phyloP scores from a whole-genome alignment of 768 basidiomycete species.

The Pulveroboletus sp. region DNA sequence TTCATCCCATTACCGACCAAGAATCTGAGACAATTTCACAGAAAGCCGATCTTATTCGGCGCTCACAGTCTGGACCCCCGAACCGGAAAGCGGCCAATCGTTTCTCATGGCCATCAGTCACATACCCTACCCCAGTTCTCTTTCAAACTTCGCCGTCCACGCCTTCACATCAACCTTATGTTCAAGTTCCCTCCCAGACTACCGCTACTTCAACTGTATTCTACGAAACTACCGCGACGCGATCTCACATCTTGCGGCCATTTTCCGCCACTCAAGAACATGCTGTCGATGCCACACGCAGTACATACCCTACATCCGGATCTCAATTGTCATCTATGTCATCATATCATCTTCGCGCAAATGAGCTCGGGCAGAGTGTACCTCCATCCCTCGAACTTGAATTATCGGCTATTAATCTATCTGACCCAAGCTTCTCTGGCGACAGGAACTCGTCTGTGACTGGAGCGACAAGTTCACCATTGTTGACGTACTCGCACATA shows the following conservation, averaged over 20 bases:
- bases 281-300: slow-evolving; percentile 20
- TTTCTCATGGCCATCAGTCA: slow-evolving; percentile 37
- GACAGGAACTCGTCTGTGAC: slow-evolving; percentile 4
- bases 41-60: slow-evolving; percentile 38
- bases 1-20: slow-evolving; percentile 1
- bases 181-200: slow-evolving; percentile 27
- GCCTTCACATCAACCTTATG: slow-evolving; percentile 30
- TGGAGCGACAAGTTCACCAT: slow-evolving; percentile 7
- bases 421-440: slow-evolving; percentile 11
- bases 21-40: slow-evolving; percentile 22
- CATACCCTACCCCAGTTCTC: slow-evolving; percentile 44
- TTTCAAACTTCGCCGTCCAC: slow-evolving; percentile 39
- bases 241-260: slow-evolving; percentile 22
- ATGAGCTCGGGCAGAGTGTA: slow-evolving; percentile 9
- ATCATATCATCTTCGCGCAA: slow-evolving; percentile 26
- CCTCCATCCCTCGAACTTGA: slow-evolving; percentile 20
- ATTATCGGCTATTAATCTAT: slow-evolving; percentile 18
- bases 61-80: slow-evolving; percentile 42
- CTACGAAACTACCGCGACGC: slow-evolving; percentile 53
- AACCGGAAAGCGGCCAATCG: slow-evolving; percentile 33
- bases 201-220: slow-evolving; percentile 57
- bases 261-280: slow-evolving; percentile 17
- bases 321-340: slow-evolving; percentile 33
- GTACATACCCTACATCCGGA: slow-evolving; percentile 29
- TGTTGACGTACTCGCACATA: slow-evolving; percentile 14